Base-by-base conservation (phyloP, 805 yeast genomes). In the Priceomyces carsonii region DNA sequence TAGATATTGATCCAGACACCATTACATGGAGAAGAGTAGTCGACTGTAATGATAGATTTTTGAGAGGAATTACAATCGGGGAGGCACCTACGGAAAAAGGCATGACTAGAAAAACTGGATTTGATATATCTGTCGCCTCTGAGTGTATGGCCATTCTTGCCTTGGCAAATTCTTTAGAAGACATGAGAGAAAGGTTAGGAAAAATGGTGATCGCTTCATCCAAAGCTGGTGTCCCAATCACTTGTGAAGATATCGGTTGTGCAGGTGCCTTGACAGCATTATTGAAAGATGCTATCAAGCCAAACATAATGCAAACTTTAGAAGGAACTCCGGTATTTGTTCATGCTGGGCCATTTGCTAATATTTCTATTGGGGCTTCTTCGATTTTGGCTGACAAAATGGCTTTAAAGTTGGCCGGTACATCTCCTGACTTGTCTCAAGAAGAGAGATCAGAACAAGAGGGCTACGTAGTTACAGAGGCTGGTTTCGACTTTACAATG, bases 401-500 rank as follows among this genome's bases (percentile, higher is more conserved):
- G 66, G 90, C 90, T n/a, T 69, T 85, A 65, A 84, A 84, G 60
- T 68, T 85, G 43, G 84, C 85, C 28, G 91, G 91, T 61, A 73
- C 80, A 19, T 69, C 75, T 10, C 59, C 75, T n/a, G 66, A 61
- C 35, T 60, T 68, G 44, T 43, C 66, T 16, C 61, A 62, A 13
- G 67, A 66, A 31, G 69, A 63, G 44, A 66, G 69, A 52, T 51
- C 64, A 33, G 70, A 71, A 36, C 75, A 74, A 51, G 75, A 74
- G 47, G 93, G 95, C 43, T 85, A 77, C 50, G 95, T 85, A 42
- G 83, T 85, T 35, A 85, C 95, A 31, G 95, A 85, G 61, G 95
- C 95, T 13, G 95, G 95, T 43, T 85, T 85, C 65, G 95, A 85
- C 62, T 85, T 85, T 71, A 85, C 93, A 33, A 85, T 85, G 95